Base-by-base conservation (phyloP, 768 basidiomycete genomes). In the Myochromella boudieri region DNA sequence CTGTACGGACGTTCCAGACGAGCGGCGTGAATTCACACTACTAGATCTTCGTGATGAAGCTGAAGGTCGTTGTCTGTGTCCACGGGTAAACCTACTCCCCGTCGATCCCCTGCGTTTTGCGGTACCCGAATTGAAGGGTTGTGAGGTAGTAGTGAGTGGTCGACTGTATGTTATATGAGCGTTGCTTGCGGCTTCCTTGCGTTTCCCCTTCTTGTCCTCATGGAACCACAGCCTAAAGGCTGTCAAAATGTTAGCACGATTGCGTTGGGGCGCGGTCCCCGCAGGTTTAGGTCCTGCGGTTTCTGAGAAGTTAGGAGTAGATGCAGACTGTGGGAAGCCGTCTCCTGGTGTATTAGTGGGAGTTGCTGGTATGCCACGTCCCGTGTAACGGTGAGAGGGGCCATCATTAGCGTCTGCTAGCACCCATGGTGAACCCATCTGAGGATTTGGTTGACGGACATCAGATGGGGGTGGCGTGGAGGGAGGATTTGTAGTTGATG, bases 211-310 rank as follows among this genome's bases (percentile, higher is more conserved):
- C 54, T 78, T 76, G 53, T 94, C 94, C 51, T 97, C 93, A 49
- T 92, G 82, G 68, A 97, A 95, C 91, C 95, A 93, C 51, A 85
- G 75, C 36, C 91, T 80, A 68, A 98, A 92, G 5, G 91, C 81
- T 2, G 86, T 84, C 39, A 97, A 69, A 22, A 98, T 63, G 60
- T 87, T 92, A 6, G 90, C 88, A 27, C 87, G 76, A 61, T 87
- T 85, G 18, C 85, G 75, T 24, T 76, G 68, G 17, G 70, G 71
- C 1, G 57, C 56, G n/a, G 24, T 34, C 12, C 36, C 33, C 20
- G 49, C 43, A 17, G 50, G 33, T 22, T 49, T 53, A 8, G 56
- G 52, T 43, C 56, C 56, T 12, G 51, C 49, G 24, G 53, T 51
- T 15, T 65, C 64, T 10, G 64, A 59, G 42, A 75, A 61, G 41